Base-by-base conservation (phyloP, 441 rosid genomes). In the Adansonia grandidieri region DNA sequence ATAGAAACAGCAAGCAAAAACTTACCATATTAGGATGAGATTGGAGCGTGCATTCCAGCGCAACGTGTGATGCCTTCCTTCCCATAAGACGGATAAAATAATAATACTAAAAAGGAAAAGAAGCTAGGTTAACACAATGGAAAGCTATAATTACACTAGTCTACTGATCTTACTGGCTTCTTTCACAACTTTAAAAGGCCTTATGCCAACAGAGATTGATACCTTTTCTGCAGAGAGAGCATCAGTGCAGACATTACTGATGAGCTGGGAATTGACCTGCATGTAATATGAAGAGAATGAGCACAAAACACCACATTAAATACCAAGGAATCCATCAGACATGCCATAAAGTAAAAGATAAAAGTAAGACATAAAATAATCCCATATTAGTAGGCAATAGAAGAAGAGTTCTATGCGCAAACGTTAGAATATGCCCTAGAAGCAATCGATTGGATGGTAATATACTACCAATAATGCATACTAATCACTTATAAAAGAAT, bases 221-320 rank as follows among this genome's bases (percentile, higher is more conserved):
- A 97, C 99, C 99, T 97, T 97, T 90, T 93, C 99, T 22, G 99
- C 98, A 48, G 99, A 97, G 50, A 97, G 97, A 70, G 99, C 99
- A 85, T 97, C 99, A 13, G 93, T 94, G 86, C 99, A 97, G 77
- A 90, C 90, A 85, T 97, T 97, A 89, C 99, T 95, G 83, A 97
- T 95, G 83, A 97, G 97, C 86, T 94, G 99, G 44, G 99, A 93
- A 87, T 97, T 97, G 63, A 95, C 96, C 99, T 96, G 89, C 2
- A 78, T 0, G 76, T 40, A 24, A 73, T 22, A 48, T 58, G 60
- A 51, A 60, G 7, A 70, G 66, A 71, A 83, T 82, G 13, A 81
- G 76, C 7, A 44, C 40, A 50, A 48, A 45, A 42, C 20, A 47
- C 15, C 57, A 15, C 5, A 42, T 6, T 10, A 48, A 42, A 10